A percentile compares a stretch with the other conserved stretches of the same genome.
Evolutionary conservation across 768 basidiomycete genomes (phyloP).

Genomic region (Imleria badia): DNA sequence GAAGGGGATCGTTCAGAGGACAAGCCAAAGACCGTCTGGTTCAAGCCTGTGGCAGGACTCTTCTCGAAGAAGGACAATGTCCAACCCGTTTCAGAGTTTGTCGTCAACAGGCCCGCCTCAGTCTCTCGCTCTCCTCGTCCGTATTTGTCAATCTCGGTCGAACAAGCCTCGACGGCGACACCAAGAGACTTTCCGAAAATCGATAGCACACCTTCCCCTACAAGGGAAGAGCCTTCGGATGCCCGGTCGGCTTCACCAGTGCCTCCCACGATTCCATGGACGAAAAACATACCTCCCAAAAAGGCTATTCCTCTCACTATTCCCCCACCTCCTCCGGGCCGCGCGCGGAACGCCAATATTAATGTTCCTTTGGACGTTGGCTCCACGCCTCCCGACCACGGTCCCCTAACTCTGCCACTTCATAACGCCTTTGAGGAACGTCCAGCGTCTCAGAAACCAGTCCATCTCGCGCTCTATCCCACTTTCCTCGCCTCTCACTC

Average conservation of each 20-base stretch:
- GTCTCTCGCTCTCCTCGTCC: constrained; percentile 27
- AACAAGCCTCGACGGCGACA: constrained; percentile 34
- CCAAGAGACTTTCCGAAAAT: constrained; percentile 28
- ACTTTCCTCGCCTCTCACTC: constrained; percentile 12
- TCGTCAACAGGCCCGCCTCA: constrained; percentile 17
- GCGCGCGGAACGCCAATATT: constrained; percentile 35
- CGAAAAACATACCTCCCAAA: constrained; percentile 24
- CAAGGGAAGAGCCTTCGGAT: constrained; percentile 26
- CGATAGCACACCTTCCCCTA: constrained; percentile 28
- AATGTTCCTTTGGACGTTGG: constrained; percentile 39
- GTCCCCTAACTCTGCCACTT: constrained; percentile 39
- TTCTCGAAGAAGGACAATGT: constrained; percentile 26
- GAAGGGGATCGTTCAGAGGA: constrained; percentile 25
- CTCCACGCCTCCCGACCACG: constrained; percentile 22
- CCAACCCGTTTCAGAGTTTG: constrained; percentile 16
- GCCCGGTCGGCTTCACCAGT: constrained; percentile 34
- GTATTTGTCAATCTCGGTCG: constrained; percentile 44
- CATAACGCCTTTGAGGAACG: constrained; percentile 40
- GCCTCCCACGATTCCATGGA: constrained; percentile 27
- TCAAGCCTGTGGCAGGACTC: constrained; percentile 34
- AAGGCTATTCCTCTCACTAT: constrained; percentile 36
- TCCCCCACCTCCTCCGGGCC: constrained; percentile 32
- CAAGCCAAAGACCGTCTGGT: constrained; percentile 33
- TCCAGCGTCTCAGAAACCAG: constrained; percentile 14
- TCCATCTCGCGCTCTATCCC: constrained; percentile 18